Evolutionary conservation across 225 moss, liverwort and hornwort species (phyloP), one percentile per base, ranked within the genome.

Genomic region (Thuidium tamariscinum): DNA sequence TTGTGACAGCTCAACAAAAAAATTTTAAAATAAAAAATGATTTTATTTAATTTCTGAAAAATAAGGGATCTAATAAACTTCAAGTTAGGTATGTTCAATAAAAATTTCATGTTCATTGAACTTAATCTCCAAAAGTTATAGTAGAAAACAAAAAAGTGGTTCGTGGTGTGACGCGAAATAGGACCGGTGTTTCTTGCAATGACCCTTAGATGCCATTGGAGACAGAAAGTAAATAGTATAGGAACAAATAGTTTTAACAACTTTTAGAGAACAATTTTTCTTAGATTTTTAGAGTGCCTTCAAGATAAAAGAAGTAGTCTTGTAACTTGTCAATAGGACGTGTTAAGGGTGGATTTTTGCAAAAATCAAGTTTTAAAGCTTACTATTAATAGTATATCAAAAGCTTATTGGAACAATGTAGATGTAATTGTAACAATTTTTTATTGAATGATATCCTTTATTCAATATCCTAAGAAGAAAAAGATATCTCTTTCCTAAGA

Each of bases 261-360:
- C 0, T 4, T 11, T 22, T 1, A 1, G 1, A 37, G 7, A 37
- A 37, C 0, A 66, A 19, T 37, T 67, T 21, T 66, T 66, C 6
- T 0, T 37, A 67, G 4, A 13, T 3, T 37, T 2, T 37, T 37
- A 1, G 5, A 0, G 4, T 13, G 2, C 11, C 11, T 37, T 37
- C 0, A 22, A 67, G 2, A 37, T 67, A 67, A 67, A 67, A 37
- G 3, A 11, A 5, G 2, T 0, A n/a, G 2, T 67, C 4, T 66
- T 36, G 11, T 10, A 68, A 68, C 23, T 23, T 68, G 7, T 68
- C 23, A 37, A 68, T 68, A 13, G 4, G 5, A 0, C 2, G 19
- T 21, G 37, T 37, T 3, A 36, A 5, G 7, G 3, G 20, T 23
- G 23, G 2, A 0, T 23, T 39, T 68, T 36, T 4, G 7, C 1